A percentile compares a stretch with the other conserved stretches of the same genome.
Evolutionary conservation across 2,329 filamentous ascomycete genomes (phyloP).

Genomic region (Penicillium nordicum): DNA sequence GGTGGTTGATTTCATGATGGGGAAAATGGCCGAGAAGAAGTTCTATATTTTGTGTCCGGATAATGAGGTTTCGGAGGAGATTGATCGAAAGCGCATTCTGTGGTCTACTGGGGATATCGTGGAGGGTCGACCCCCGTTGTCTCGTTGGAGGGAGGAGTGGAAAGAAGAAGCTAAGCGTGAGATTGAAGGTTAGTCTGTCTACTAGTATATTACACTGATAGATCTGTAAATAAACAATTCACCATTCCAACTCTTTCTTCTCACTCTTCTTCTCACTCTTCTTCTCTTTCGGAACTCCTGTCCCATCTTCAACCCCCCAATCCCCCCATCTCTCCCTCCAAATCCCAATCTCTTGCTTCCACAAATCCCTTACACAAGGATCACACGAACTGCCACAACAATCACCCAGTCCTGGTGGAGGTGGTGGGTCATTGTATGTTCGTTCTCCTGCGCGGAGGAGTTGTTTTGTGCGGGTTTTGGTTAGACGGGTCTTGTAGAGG

Average conservation of each 20-base stretch:
- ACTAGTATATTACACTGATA: too few species aligned
- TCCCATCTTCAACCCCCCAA: constrained; percentile 3
- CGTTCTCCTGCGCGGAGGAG: constrained; percentile 32
- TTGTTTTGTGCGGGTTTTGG: constrained; percentile 33
- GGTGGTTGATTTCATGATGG: not conserved
- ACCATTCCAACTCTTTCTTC: constrained; percentile 20
- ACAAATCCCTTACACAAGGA: constrained; percentile 36
- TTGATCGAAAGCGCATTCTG: not conserved
- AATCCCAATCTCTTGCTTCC: constrained; percentile 32
- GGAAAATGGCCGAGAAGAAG: not conserved
- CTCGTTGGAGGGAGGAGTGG: not conserved
- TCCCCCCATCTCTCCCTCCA: constrained; percentile 37
- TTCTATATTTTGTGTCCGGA: not conserved
- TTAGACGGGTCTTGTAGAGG: constrained; percentile 28
- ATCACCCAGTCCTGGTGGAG: constrained; percentile 30
- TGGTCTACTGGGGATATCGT: not conserved
- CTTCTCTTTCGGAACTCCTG: not conserved
- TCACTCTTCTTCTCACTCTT: not conserved
- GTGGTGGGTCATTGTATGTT: constrained; percentile 31
- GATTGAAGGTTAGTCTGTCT: not conserved
- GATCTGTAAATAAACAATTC: not conserved
- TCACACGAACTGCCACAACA: constrained; percentile 40
- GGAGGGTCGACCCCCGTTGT: not conserved
- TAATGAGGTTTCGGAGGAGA: not conserved
- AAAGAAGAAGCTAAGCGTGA: not conserved